These are phyloP conservation scores for Mangifera indica DNA, from an alignment of 345 rosid species.

Conservation along the genomic window DNA sequence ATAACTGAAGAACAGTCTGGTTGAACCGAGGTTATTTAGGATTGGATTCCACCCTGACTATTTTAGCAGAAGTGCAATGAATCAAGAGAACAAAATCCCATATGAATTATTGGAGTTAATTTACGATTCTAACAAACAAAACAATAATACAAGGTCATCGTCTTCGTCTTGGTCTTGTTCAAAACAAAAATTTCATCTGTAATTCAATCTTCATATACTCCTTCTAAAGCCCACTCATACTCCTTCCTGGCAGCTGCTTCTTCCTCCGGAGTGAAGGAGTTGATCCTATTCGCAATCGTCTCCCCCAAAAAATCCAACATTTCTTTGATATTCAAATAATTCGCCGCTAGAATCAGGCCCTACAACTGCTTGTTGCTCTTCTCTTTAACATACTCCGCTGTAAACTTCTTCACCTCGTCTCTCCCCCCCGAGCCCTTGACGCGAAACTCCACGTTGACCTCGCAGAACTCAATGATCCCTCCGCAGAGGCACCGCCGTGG, in stretches of 20 bases:
- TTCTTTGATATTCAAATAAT: constrained; percentile 33
- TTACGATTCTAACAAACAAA: too few relatives aligned
- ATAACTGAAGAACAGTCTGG: too few relatives aligned
- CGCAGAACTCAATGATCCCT: constrained; percentile 31
- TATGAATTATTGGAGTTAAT: too few relatives aligned
- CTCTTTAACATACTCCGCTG: constrained; percentile 14
- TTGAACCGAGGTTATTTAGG: too few relatives aligned
- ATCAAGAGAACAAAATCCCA: too few relatives aligned
- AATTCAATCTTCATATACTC: constrained; percentile 17
- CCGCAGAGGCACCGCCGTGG: constrained; percentile 27
- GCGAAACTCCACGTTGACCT: constrained; percentile 19
- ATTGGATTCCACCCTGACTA: too few relatives aligned
- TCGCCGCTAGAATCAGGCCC: constrained; percentile 33
- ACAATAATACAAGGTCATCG: too few relatives aligned
- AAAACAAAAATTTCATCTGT: not conserved
- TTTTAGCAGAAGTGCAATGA: too few relatives aligned
- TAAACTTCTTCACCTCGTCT: constrained; percentile 13
- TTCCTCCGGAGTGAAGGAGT: constrained; percentile 38
- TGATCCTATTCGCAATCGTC: constrained; percentile 32
- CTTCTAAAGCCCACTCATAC: constrained; percentile 36
- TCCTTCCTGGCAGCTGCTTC: constrained; percentile 27
- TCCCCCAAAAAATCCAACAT: constrained; percentile 31
- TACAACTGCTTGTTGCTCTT: constrained; percentile 21
- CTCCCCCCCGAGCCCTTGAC: not conserved
- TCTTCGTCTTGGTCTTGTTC: too few relatives aligned